Evolutionary conservation across 2,329 filamentous ascomycete species (phyloP), one percentile per base, ranked within the genome.

Genomic region (Talaromyces verruculosus): DNA sequence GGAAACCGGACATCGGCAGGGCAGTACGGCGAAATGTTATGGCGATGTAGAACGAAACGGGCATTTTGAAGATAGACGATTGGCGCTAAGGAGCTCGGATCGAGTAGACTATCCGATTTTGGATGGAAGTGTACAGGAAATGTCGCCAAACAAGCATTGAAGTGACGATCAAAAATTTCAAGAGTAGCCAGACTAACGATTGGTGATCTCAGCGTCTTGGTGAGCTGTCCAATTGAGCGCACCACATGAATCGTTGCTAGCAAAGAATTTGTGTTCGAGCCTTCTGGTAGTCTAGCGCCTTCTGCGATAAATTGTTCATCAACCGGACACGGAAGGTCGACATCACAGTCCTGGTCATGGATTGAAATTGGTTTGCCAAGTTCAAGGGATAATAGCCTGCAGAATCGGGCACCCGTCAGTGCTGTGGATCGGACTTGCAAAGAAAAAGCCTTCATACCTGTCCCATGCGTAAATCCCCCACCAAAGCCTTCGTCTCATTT

Each of bases 401-500:
- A 41, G 47, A 35, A 60, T n/a, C 22, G 5, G 37, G 30, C 35
- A 35, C 1, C 4, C 5, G 19, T 57, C 33, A 57, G 53, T 57
- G 10, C 22, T 3, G 5, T 19, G 25, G 28, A 30, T 35, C 8
- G 3, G 6, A 11, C 7, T 35, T n/a, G 2, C 17, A 10, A n/a
- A 19, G 15, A 47, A 63, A 39, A 55, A 60, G 37, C 11, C 35
- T 37, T 75, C 82, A 74, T 75, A 89, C 87, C 93, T 88, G 79
- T 99, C 95, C 80, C 93, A 88, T 53, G 92, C 87, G 78, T 98
- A 98, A 65, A 97, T 87, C 15, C 91, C 88, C 93, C 95, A 99
- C 94, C 94, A 99, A 2, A 95, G 87, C 64, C 93, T 85, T 67
- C 91, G 88, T 64, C 93, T 88, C 87, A 94, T 93, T 77, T 98